Evolutionary conservation across 225 moss, liverwort and hornwort genomes (phyloP), one percentile per base, ranked within the genome.

Genomic region (Bryum argenteum): DNA sequence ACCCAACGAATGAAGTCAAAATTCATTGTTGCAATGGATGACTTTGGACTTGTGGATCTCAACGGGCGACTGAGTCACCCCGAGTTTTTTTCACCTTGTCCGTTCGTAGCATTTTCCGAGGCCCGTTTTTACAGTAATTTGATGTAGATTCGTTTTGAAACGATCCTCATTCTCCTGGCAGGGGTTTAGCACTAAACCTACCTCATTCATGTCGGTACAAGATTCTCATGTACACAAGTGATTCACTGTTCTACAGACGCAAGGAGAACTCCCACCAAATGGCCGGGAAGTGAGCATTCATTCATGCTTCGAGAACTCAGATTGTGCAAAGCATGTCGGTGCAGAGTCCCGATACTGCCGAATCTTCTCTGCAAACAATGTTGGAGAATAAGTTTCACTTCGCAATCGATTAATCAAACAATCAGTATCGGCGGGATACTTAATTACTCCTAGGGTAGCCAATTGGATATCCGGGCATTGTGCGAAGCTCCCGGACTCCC

Each of bases 381-480:
- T 14, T 59, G 48, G 11, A 15, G 14, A 39, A 33, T n/a, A n/a
- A n/a, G n/a, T n/a, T n/a, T n/a, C n/a, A n/a, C n/a, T n/a, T n/a
- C n/a, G n/a, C n/a, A n/a, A n/a, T n/a, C n/a, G n/a, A n/a, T n/a
- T n/a, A n/a, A n/a, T n/a, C n/a, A n/a, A n/a, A n/a, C n/a, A n/a
- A n/a, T n/a, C n/a, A 47, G 69, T 10, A 68, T 63, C 73, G 50
- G 12, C 39, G 39, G 39, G 64, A 39, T 70, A 56, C 51, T 57
- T 50, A 33, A 2, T 33, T 5, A 4, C 26, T 4, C 7, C 33
- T 0, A 33, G 33, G 51, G 41, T 63, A n/a, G 63, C 67, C 38
- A 14, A 8, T 53, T n/a, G 69, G 39, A 70, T 70, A 65, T 74
- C 63, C 70, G 14, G 58, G 56, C 1, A 21, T 18, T 52, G 43